These are phyloP conservation scores for Malassezia brasiliensis DNA, from an alignment of 1,284 basidiomycete species.

Conservation along the genomic window DNA sequence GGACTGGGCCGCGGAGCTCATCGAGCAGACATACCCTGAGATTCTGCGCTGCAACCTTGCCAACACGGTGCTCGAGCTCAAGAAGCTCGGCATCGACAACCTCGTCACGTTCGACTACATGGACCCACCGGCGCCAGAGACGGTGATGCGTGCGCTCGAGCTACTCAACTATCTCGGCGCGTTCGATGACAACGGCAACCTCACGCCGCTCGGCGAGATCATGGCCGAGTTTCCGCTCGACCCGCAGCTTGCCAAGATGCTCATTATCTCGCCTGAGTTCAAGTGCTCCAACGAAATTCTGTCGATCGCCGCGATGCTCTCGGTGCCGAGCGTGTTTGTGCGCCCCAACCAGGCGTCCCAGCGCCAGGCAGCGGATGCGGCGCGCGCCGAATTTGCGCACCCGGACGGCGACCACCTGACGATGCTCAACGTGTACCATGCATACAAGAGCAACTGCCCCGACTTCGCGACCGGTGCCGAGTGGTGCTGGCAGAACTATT, in stretches of 20 bases:
- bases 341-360: conserved; percentile 58
- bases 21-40: conserved; percentile 93
- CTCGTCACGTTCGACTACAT: conserved; percentile 71
- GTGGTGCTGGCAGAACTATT: conserved; percentile 89
- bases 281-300: conserved; percentile 91
- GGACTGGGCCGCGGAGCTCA: conserved; percentile 75
- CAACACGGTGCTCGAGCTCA: conserved; percentile 85
- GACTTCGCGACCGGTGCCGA: conserved; percentile 47
- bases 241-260: conserved; percentile 83
- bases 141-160: conserved; percentile 93
- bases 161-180: conserved; percentile 84
- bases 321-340: conserved; percentile 86
- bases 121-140: conserved; percentile 68
- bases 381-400: conserved; percentile 76
- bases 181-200: conserved; percentile 83
- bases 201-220: conserved; percentile 75
- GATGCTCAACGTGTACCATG: conserved; percentile 88
- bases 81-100: conserved; percentile 68
- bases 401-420: conserved; percentile 95
- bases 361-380: conserved; percentile 81
- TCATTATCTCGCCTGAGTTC: conserved; percentile 88
- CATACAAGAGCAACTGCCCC: conserved; percentile 61
- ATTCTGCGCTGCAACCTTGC: conserved; percentile 74
- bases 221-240: conserved; percentile 99
- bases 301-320: conserved; percentile 85